Evolutionary conservation across 192 early-diverging fungal genomes (phyloP), one percentile per base, ranked within the genome.

Genomic region (Glomus cerebriforme): DNA sequence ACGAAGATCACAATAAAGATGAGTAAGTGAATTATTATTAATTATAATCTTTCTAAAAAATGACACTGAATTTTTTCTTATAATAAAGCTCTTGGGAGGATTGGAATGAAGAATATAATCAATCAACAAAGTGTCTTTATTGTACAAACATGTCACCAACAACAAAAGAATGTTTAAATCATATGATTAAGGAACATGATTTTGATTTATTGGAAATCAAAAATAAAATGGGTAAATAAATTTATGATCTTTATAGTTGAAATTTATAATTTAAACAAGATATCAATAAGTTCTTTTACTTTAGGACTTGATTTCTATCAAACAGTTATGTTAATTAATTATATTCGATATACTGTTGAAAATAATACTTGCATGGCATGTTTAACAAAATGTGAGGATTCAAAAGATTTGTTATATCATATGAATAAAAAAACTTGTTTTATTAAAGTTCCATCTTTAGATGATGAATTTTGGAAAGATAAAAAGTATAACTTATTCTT

Each of bases 241-340:
- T 37, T 35, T 37, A 1, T 29, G 22, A 31, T 5, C 6, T 31
- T 54, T 24, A 26, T 54, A n/a, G n/a, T n/a, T n/a, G n/a, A n/a
- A n/a, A 29, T 58, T 68, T 39, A 19, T 19, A 35, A 22, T 64
- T 15, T 72, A 54, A 72, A 29, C n/a, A n/a, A n/a, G 29, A 54
- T 32, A 32, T 74, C 60, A 8, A 63, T 63, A 12, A 27, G 7
- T 7, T 15, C 26, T 35, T 29, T 43, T 17, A 32, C 4, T 62
- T 66, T 80, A 79, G 88, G 73, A 19, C 86, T 96, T 37, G 92
- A 95, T 80, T 95, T 98, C 75, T 96, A 98, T 88, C 85, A 87
- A 74, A 92, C 92, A 6, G 91, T 98, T 49, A 80, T 85, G 7
- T 84, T 97, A 73, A 92, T 98, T 86, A 98, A 98, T 82, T 93